Evolutionary conservation across 345 rosid species (phyloP), one percentile per base, ranked within the genome.

Genomic region (Eucalyptus erythrocorys): DNA sequence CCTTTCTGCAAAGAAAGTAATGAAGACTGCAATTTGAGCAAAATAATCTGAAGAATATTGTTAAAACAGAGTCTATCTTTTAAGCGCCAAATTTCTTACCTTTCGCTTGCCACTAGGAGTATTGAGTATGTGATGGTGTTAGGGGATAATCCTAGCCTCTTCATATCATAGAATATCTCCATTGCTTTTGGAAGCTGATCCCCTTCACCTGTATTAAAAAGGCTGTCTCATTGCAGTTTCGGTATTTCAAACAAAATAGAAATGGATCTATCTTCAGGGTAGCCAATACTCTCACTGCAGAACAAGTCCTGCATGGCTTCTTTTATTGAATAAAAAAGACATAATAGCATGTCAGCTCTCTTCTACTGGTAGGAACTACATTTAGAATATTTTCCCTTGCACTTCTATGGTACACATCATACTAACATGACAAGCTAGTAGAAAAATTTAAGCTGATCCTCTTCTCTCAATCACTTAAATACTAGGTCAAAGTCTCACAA

Each of bases 71-170:
- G 42, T 12, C 42, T 48, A 40, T 42, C 17, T 47, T 47, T 16
- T 16, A 59, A 57, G 89, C 15, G 45, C 76, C 48, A 57, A 87
- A 47, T 37, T 53, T 88, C 92, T 86, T 92, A 96, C 99, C 92
- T 96, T 89, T 97, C 98, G 91, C 99, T 94, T 89, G 97, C 98
- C 90, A 94, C 96, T 89, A 94, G 87, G 90, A 97, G 98, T 89
- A 95, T 91, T 8, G 99, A 96, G 93, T 97, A 97, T 71, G 99
- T 96, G 85, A 97, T 90, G 89, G 91, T 92, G 90, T 96, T 95
- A 90, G 98, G 97, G 86, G 88, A 66, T 91, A 97, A 88, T 42
- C 94, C 94, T 82, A 93, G 89, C 40, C 90, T 89, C 91, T 93
- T 94, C 93, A 97, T 96, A 90, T 97, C 99, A 64, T 93, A 91